Conservation (phyloP, 1,139 yeast genomes). For the Hyphopichia buzzinii region DNA sequence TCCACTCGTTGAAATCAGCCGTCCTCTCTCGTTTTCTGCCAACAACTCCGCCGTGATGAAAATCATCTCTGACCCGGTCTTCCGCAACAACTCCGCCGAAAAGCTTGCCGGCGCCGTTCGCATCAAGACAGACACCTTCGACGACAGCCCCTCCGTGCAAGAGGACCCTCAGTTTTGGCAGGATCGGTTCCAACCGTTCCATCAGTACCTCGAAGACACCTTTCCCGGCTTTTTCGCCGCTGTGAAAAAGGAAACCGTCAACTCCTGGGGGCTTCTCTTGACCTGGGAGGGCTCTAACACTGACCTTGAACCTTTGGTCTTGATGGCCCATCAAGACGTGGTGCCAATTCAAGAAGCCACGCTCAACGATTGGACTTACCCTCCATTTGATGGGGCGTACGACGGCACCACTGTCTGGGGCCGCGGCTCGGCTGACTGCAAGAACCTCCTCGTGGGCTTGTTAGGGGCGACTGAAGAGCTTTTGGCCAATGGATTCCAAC, state of each 20-base stretch:
- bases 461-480: constrained; percentile 37
- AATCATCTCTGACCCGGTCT: constrained; percentile 16
- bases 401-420: constrained; percentile 39
- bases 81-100: constrained; percentile 25
- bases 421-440: constrained; percentile 45
- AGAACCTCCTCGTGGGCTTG: constrained; percentile 33
- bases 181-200: constrained; percentile 23
- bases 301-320: constrained; percentile 31
- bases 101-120: constrained; percentile 34
- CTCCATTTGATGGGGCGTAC: constrained; percentile 37
- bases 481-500: constrained; percentile 29
- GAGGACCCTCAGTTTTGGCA: constrained; percentile 32
- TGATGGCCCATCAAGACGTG: constrained; percentile 46
- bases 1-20: constrained; percentile 9
- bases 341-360: constrained; percentile 41
- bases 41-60: constrained; percentile 14
- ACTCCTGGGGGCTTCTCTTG: constrained; percentile 26
- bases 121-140: constrained; percentile 35
- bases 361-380: constrained; percentile 32
- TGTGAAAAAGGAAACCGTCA: constrained; percentile 22
- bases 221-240: constrained; percentile 22
- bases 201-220: constrained; percentile 18
- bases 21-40: constrained; percentile 13
- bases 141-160: constrained; percentile 35
- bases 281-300: constrained; percentile 27